Base-by-base conservation (phyloP, 2,329 filamentous ascomycete genomes). In the Colletotrichum sp. region DNA sequence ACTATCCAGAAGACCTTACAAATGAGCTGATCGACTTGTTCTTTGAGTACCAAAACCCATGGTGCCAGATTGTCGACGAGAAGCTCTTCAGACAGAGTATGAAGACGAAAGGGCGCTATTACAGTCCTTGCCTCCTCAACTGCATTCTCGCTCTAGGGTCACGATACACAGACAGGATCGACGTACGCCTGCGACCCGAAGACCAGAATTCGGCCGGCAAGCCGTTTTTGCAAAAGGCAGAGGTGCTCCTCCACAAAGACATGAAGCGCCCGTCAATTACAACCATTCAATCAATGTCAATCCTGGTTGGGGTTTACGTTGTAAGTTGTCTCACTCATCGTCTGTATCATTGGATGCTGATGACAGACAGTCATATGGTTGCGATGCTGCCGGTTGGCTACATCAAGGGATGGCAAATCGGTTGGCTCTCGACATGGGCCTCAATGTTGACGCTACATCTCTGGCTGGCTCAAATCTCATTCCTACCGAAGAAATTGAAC, bases 341-440 rank as follows among this genome's bases (percentile, higher is more conserved):
- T 4, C n/a, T 12, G 4, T 6, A 0, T 2, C 1, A 18, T 4
- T 26, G 9, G 2, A 16, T 26, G n/a, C 62, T 64, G 24, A 79
- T 24, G 8, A 10, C 3, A 3, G 13, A 6, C 18, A 85, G 83
- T 81, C 83, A 8, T 81, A 81, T 13, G 84, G 84, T 4, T 80
- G 80, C 6, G 84, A 85, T 76, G 83, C 84, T 5, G 80, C 82
- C 2, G 82, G 83, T 3, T 85, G 83, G 83, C 80, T 85, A 10
- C 80, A 84, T 57, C 82, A 84, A n/a, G 84, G 84, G 2, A 85
- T 85, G 81, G 84, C 84, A 1, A 82, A 78, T 64, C 80, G 83
- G 5, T 71, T 86, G 15, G 81, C 80, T 12, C 79, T 85, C 0
- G 84, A 86, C 34, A 84, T 86, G 83, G 84, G 84, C 1, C 76